These are phyloP conservation scores for Magnaporthiopsis incrustans DNA, from an alignment of 2,329 filamentous ascomycete species.

Conservation along the genomic window DNA sequence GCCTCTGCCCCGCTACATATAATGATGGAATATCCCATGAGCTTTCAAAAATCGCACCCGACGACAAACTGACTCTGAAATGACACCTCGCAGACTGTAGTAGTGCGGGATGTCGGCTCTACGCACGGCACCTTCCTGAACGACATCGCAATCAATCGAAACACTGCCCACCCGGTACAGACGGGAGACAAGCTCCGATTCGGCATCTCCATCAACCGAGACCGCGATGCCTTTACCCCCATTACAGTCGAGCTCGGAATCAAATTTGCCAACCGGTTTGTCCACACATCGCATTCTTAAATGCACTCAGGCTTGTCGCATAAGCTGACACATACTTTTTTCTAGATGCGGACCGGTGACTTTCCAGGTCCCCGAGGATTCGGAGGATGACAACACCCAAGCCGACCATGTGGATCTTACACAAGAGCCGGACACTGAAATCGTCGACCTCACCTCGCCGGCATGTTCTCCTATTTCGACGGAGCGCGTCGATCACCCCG, in stretches of 20 bases:
- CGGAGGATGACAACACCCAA: not conserved
- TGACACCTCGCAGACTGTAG: conserved; percentile 18
- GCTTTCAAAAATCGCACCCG: not conserved
- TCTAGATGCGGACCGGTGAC: conserved; percentile 3
- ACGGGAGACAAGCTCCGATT: conserved; percentile 30
- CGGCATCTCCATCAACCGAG: conserved; percentile 30
- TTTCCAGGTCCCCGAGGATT: conserved; percentile 1
- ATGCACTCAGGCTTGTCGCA: too few species aligned
- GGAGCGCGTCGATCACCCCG: not conserved
- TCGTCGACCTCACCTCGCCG: conserved; percentile 6
- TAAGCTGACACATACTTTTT: not conserved
- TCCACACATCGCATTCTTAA: not conserved
- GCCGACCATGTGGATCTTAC: not conserved
- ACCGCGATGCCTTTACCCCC: conserved; percentile 22
- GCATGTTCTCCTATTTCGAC: too few species aligned
- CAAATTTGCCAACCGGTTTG: conserved; percentile 15
- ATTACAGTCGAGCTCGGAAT: conserved; percentile 18
- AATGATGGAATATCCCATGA: conserved; percentile 9
- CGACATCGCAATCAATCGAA: conserved; percentile 15
- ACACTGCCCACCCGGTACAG: conserved; percentile 16
- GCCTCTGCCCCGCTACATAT: not conserved
- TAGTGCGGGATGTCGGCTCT: conserved; percentile 38
- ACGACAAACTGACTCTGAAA: not conserved
- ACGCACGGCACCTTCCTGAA: conserved; percentile 47
- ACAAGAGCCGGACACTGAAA: not conserved